Percentiles rank a stretch among this genome's conserved stretches.
Evolutionary conservation across 306 rosid genomes (phyloP).

Genomic region (Spatholobus suberectus): DNA sequence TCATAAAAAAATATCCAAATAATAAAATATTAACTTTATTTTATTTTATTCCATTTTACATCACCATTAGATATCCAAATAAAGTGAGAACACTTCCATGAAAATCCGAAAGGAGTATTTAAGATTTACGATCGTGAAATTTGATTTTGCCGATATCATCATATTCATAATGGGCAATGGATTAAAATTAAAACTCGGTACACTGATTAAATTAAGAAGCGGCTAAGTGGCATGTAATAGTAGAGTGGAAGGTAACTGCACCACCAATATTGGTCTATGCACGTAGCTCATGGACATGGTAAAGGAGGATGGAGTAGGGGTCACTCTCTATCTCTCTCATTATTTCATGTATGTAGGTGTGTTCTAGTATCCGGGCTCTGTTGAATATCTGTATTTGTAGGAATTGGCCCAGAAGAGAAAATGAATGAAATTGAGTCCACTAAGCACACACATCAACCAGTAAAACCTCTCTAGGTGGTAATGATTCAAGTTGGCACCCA

Average conservation of each 20-base stretch:
- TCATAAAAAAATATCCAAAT: too few species aligned
- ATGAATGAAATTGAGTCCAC: slow-evolving; percentile 65
- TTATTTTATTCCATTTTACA: background rate
- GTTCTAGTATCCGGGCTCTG: slow-evolving; percentile 19
- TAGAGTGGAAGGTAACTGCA: slow-evolving; percentile 13
- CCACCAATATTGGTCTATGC: slow-evolving; percentile 31
- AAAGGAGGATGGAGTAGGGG: background rate
- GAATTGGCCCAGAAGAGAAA: slow-evolving; percentile 71
- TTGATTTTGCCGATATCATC: background rate
- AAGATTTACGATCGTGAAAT: background rate
- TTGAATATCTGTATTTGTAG: slow-evolving; percentile 54
- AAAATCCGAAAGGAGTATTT: background rate
- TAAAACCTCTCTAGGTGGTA: slow-evolving; percentile 84
- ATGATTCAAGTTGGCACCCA: slow-evolving; percentile 65
- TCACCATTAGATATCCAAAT: background rate
- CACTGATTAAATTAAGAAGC: too few species aligned
- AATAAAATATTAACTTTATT: too few species aligned
- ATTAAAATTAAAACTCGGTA: background rate
- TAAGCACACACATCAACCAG: slow-evolving; percentile 75
- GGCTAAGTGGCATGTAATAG: background rate
- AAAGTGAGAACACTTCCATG: background rate
- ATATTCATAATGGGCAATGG: slow-evolving; percentile 7
- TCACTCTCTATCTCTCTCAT: background rate
- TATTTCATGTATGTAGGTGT: background rate
- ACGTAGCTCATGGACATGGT: background rate